Percentiles rank a stretch among this genome's conserved stretches.
Conservation (phyloP, 1,139 yeast genomes). For the Sugiyamaella grinbergsii region DNA sequence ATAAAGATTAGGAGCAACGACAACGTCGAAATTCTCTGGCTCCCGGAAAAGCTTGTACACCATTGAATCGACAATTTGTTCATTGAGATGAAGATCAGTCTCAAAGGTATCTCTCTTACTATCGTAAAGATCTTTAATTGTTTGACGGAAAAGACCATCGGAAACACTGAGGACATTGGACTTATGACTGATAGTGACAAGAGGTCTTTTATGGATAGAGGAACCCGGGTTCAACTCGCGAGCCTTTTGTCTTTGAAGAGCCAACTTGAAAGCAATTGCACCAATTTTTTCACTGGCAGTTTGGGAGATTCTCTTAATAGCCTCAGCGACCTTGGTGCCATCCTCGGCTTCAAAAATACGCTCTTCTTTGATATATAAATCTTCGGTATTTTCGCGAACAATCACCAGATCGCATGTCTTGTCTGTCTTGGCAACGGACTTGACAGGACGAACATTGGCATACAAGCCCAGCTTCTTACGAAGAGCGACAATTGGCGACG, state of each 20-base stretch:
- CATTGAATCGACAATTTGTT: conserved; percentile 98
- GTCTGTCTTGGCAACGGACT: conserved; percentile 79
- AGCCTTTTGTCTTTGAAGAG: conserved; percentile 82
- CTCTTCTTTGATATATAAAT: conserved; percentile 92
- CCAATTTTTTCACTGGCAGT: conserved; percentile 84
- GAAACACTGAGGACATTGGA: conserved; percentile 90
- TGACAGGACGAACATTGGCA: conserved; percentile 97
- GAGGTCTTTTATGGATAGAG: conserved; percentile 51
- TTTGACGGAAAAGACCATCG: conserved; percentile 95
- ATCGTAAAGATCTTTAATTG: conserved; percentile 75
- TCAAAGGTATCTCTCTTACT: conserved; percentile 58
- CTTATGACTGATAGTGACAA: conserved; percentile 93
- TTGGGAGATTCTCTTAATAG: conserved; percentile 93
- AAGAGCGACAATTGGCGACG: conserved; percentile 96
- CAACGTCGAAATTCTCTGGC: conserved; percentile 95
- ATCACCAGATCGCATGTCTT: conserved; percentile 96
- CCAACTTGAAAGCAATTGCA: conserved; percentile 87
- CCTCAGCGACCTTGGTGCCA: conserved; percentile 89
- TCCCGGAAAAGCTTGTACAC: conserved; percentile 98
- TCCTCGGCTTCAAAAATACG: conserved; percentile 66
- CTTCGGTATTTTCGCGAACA: conserved; percentile 98
- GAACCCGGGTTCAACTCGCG: conserved; percentile 63
- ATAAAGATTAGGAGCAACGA: conserved; percentile 96
- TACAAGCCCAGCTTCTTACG: conserved; percentile 92
- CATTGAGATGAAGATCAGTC: conserved; percentile 56